Conservation (phyloP, 2,329 filamentous ascomycete genomes). For the Nothophoma quercina region DNA sequence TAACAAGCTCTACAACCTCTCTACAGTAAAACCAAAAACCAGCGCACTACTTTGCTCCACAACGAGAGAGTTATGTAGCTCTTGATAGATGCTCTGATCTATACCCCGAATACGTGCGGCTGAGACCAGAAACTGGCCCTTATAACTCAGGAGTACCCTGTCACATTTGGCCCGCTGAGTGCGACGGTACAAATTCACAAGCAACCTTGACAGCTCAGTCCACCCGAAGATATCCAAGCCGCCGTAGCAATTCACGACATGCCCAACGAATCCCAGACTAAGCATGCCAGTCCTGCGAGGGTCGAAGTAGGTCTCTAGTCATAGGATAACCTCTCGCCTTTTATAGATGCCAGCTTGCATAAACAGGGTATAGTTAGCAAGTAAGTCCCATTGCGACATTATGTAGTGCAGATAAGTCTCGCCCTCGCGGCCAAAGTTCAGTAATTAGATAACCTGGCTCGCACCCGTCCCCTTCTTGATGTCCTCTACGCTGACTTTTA, state of each 20-base stretch:
- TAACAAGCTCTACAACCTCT: conserved; percentile 40
- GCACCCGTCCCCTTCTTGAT: conserved; percentile 35
- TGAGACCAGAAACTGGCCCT: conserved; percentile 58
- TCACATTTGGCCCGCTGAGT: conserved; percentile 38
- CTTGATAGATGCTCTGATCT: conserved; percentile 45
- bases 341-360: conserved; percentile 57
- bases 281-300: conserved; percentile 54
- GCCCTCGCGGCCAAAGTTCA: conserved; percentile 55
- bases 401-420: conserved; percentile 59
- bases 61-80: conserved; percentile 35
- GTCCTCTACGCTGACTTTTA: conserved; percentile 25
- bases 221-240: no score
- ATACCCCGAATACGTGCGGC: conserved; percentile 53
- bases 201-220: conserved; percentile 52
- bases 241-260: conserved; percentile 53
- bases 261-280: conserved; percentile 51
- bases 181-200: conserved; percentile 48
- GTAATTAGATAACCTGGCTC: conserved; percentile 33
- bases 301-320: conserved; percentile 51
- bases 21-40: conserved; percentile 38
- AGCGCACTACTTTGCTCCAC: conserved; percentile 35
- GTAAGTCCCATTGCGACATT: conserved; percentile 51
- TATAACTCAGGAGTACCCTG: conserved; percentile 53
- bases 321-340: conserved; percentile 45
- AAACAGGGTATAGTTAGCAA: conserved; percentile 58